phyloP scores from a whole-genome alignment of 441 rosid species.

The Rhodomyrtus psidioides region DNA sequence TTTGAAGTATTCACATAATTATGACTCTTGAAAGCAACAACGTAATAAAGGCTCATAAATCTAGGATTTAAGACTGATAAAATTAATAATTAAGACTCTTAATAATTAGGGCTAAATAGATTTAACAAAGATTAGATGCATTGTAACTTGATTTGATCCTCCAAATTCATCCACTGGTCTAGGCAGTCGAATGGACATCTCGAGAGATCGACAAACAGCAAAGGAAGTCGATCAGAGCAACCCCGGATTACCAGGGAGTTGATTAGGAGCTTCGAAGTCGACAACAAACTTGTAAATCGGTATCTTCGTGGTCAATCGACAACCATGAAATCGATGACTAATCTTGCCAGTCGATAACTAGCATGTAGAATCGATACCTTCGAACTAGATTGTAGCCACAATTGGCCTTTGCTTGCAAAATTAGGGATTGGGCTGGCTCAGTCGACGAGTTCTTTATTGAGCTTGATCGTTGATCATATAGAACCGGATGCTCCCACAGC shows the following conservation, averaged over 20 bases:
- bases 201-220: fast-evolving
- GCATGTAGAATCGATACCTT: neutral
- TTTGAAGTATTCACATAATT: neutral
- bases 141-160: neutral
- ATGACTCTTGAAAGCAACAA: neutral
- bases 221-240: neutral
- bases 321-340: neutral
- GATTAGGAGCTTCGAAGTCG: neutral
- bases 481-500: too few species aligned
- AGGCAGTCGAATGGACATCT: fast-evolving
- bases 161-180: neutral
- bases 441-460: too few species aligned
- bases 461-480: too few species aligned
- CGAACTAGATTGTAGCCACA: neutral
- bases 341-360: neutral
- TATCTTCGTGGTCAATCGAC: neutral
- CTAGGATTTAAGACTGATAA: neutral
- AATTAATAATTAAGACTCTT: neutral
- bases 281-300: neutral
- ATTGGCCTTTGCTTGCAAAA: neutral
- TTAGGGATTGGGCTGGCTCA: too few species aligned
- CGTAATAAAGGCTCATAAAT: neutral
- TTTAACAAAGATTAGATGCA: neutral
- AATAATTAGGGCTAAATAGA: neutral
- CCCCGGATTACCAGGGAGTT: fast-evolving